Evolutionary conservation across 192 early-diverging fungal genomes (phyloP).

Genomic region (Coemansia sp.): DNA sequence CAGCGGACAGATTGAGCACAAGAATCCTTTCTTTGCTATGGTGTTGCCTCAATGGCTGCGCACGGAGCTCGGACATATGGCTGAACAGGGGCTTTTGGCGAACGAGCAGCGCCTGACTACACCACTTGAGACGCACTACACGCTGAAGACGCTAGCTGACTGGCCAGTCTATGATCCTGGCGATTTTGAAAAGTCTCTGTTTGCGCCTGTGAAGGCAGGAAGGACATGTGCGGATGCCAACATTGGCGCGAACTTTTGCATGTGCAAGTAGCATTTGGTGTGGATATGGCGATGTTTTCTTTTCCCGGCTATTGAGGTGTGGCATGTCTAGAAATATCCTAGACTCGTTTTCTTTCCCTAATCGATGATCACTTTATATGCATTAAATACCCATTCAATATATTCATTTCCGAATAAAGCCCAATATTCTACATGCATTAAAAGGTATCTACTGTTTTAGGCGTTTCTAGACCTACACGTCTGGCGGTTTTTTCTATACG

Average conservation of each 20-base stretch:
- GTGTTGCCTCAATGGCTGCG: conserved; percentile 41
- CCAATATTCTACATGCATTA: neutral
- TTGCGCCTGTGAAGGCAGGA: conserved; percentile 25
- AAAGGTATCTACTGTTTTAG: conserved; percentile 1
- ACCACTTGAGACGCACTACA: conserved; percentile 41
- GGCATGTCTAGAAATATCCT: neutral
- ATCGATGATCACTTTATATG: too few relatives aligned
- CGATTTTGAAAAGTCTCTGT: conserved; percentile 33
- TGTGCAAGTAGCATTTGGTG: conserved; percentile 21
- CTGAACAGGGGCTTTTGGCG: conserved; percentile 17
- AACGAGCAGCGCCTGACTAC: conserved; percentile 50
- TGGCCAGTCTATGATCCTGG: conserved; percentile 30
- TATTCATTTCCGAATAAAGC: too few relatives aligned
- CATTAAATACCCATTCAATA: too few relatives aligned
- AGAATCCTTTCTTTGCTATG: conserved; percentile 47
- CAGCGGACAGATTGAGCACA: conserved; percentile 46
- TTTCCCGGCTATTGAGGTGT: neutral
- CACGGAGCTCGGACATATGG: conserved; percentile 15
- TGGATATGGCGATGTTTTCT: neutral
- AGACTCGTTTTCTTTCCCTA: neutral
- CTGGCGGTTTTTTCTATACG: conserved; percentile 36
- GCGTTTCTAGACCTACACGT: conserved; percentile 36
- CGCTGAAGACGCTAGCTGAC: conserved; percentile 32
- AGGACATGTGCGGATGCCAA: conserved; percentile 39
- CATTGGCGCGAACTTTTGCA: conserved; percentile 38